phyloP scores from a whole-genome alignment of 2,329 filamentous ascomycete genomes.

The Curvularia sp. region DNA sequence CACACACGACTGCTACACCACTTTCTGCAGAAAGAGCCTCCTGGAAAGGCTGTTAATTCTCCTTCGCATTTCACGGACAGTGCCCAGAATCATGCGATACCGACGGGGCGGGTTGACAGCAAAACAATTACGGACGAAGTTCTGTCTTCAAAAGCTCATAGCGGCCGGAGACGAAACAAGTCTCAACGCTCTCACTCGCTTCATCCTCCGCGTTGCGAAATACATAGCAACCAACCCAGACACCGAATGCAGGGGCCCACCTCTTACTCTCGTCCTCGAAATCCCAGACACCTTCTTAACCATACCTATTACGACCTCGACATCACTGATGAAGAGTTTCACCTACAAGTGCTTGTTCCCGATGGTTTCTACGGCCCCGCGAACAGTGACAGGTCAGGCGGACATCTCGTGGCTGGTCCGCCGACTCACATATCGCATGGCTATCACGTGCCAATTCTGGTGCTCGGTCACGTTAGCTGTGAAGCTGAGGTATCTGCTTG shows the following conservation, averaged over 20 bases:
- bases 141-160: not conserved
- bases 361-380: not conserved
- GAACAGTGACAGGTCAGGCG: not conserved
- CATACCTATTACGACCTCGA: not conserved
- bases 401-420: not conserved
- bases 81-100: not conserved
- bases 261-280: not conserved
- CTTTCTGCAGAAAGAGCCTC: not conserved
- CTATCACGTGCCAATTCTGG: not conserved
- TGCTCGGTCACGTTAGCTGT: not conserved
- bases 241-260: not conserved
- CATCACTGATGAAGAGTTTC: not conserved
- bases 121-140: not conserved
- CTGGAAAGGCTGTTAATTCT: not conserved
- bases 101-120: not conserved
- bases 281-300: not conserved
- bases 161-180: not conserved
- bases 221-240: not conserved
- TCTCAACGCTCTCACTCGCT: not conserved
- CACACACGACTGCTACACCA: not conserved
- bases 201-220: constrained; percentile 4
- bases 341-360: not conserved
- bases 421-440: not conserved
- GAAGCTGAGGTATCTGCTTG: not conserved
- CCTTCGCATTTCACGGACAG: not conserved